Conservation (phyloP, 192 early-diverging fungal species). For the Linnemannia elongata region DNA sequence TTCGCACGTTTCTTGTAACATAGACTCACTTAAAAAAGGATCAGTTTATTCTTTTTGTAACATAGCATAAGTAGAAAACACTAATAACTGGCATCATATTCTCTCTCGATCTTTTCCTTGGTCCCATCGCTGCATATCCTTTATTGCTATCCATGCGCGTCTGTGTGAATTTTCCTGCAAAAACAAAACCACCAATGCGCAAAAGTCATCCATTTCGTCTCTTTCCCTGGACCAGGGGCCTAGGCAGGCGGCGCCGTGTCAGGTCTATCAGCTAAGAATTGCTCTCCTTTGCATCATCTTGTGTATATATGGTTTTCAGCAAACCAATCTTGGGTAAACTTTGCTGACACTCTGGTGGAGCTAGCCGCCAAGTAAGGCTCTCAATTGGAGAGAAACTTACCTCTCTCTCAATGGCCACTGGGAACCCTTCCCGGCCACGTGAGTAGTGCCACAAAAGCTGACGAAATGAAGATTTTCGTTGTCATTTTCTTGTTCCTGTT, state of each 20-base stretch:
- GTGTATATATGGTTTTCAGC: neutral
- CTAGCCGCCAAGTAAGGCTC: neutral
- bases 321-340: neutral
- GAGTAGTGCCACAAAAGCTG: neutral
- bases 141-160: neutral
- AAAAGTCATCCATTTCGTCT: neutral
- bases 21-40: neutral
- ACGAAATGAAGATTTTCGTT: neutral
- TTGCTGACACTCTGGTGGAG: neutral
- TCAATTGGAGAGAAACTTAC: neutral
- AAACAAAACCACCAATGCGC: neutral
- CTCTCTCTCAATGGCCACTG: neutral
- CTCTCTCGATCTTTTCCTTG: neutral
- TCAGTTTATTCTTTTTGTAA: neutral
- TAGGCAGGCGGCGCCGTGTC: neutral
- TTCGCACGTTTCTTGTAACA: neutral
- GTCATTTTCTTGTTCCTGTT: neutral
- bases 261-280: neutral
- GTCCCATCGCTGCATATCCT: neutral
- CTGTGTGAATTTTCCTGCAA: neutral
- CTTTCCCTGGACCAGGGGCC: neutral
- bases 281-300: conserved; percentile 3
- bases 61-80: neutral
- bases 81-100: neutral
- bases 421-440: neutral